phyloP scores from a whole-genome alignment of 139 green algal species.

The Pseudopediastrum boryanum region DNA sequence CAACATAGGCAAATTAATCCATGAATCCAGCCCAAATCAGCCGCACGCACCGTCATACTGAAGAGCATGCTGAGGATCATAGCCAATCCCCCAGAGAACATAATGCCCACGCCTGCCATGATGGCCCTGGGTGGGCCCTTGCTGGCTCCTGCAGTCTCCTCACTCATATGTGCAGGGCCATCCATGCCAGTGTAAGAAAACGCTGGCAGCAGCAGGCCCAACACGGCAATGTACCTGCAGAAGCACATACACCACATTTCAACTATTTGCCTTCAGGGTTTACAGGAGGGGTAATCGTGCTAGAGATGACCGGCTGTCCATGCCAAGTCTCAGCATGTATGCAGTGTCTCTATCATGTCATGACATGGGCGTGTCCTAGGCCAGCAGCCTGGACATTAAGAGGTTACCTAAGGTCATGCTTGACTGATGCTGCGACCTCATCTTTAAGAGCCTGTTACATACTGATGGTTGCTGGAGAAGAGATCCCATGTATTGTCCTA shows the following conservation, averaged over 20 bases:
- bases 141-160: slow-evolving; percentile 39
- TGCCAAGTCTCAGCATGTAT: too few relatives aligned
- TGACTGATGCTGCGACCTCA: too few relatives aligned
- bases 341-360: too few relatives aligned
- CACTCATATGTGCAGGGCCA: slow-evolving; percentile 47
- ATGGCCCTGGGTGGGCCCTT: slow-evolving; percentile 39
- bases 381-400: too few relatives aligned
- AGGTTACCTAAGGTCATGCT: too few relatives aligned
- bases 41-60: slow-evolving; percentile 10
- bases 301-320: too few relatives aligned
- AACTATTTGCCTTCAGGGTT: too few relatives aligned
- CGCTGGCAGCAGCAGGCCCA: slow-evolving; percentile 50
- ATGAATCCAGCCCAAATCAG: background rate
- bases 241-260: background rate
- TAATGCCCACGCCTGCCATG: slow-evolving; percentile 34
- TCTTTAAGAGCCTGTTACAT: too few relatives aligned
- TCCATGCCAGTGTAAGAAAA: slow-evolving; percentile 51
- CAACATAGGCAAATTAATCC: background rate
- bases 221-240: slow-evolving; percentile 41
- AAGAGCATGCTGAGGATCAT: slow-evolving; percentile 38
- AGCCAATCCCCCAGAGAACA: slow-evolving; percentile 34
- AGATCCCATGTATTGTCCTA: too few relatives aligned
- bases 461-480: too few relatives aligned
- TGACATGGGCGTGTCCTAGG: too few relatives aligned
- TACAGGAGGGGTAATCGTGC: too few relatives aligned